phyloP scores from a whole-genome alignment of 495 filamentous ascomycete genomes.

The Acidiella bohemica region DNA sequence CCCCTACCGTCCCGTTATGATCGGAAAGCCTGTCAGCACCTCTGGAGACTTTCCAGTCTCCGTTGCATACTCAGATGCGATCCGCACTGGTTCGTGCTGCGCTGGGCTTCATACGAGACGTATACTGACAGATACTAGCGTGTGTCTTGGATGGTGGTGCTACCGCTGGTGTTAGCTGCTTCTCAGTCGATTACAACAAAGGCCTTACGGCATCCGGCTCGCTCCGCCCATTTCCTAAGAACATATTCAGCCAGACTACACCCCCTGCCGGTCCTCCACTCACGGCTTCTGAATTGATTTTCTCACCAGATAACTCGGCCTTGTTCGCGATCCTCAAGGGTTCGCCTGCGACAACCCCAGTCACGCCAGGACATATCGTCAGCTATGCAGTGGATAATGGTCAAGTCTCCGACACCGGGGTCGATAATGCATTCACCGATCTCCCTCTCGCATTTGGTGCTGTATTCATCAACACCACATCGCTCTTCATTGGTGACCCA shows the following conservation, averaged over 20 bases:
- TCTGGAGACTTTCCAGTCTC: slow-evolving; percentile 6
- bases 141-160: slow-evolving; percentile 7
- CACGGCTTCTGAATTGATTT: slow-evolving; percentile 1
- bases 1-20: background rate
- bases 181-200: background rate
- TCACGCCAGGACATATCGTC: background rate
- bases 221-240: background rate
- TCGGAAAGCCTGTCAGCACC: background rate
- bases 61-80: slow-evolving; percentile 2
- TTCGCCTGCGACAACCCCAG: background rate
- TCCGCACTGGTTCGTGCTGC: background rate
- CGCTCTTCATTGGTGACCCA: slow-evolving; percentile 5
- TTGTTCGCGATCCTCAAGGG: slow-evolving; percentile 6
- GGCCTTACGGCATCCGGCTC: background rate
- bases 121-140: background rate
- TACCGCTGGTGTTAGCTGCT: slow-evolving; percentile 4
- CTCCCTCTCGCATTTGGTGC: slow-evolving; percentile 4
- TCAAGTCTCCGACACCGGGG: background rate
- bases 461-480: background rate
- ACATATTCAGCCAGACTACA: slow-evolving; percentile 7
- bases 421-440: background rate
- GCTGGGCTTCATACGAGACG: background rate
- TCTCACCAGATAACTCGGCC: slow-evolving; percentile 7
- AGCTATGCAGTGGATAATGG: background rate
- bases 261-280: slow-evolving; percentile 5